Evolutionary conservation across 768 basidiomycete species (phyloP).

Genomic region (Leccinum truebloodii): DNA sequence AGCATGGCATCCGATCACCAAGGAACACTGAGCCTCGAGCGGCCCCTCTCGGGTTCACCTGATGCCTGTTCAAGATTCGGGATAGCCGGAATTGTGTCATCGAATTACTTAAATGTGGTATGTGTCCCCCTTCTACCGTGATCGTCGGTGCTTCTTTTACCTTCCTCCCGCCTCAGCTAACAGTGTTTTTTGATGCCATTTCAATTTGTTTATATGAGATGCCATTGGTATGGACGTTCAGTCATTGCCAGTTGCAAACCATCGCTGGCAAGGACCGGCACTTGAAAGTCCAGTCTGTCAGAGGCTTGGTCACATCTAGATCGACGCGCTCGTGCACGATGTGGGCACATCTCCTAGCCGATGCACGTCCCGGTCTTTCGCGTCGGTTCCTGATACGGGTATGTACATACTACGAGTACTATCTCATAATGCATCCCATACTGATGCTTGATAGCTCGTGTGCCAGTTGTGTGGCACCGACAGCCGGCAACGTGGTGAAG

Average conservation of each 20-base stretch:
- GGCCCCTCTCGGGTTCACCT: neutral
- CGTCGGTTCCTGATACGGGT: neutral
- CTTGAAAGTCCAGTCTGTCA: neutral
- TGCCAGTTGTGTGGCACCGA: neutral
- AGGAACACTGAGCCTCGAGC: neutral
- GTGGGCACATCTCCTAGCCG: neutral
- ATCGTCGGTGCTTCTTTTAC: neutral
- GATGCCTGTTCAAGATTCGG: neutral
- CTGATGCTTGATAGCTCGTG: too few relatives aligned
- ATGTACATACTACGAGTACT: neutral
- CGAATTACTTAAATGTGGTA: neutral
- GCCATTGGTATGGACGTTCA: neutral
- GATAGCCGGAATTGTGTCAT: neutral
- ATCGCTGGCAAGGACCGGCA: neutral
- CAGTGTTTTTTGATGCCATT: neutral
- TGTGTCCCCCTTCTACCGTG: neutral
- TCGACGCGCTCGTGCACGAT: neutral
- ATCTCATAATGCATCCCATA: too few relatives aligned
- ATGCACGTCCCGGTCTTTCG: neutral
- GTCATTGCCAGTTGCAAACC: neutral
- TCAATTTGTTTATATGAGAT: neutral
- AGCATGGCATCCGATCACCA: neutral
- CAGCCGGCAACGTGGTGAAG: neutral
- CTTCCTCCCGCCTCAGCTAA: neutral
- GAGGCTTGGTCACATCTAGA: neutral